Conservation (phyloP, 805 yeast species). For the Nakazawaea populi region DNA sequence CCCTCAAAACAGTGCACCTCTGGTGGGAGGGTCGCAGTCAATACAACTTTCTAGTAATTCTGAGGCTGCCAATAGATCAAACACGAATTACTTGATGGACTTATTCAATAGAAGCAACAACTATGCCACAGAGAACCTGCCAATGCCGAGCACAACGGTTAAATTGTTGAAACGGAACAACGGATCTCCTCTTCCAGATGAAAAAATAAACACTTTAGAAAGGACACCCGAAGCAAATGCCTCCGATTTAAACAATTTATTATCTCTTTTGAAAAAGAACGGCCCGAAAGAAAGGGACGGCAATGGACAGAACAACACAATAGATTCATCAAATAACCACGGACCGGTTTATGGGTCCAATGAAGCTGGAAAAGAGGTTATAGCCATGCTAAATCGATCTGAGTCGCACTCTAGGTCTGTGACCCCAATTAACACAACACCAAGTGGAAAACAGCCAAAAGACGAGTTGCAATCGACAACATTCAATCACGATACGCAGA, state of each 20-base stretch:
- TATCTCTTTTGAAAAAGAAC: neutral
- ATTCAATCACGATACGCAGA: no score
- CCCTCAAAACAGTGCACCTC: neutral
- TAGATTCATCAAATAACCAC: neutral
- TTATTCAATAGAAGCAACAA: conserved; percentile 11
- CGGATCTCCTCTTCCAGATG: neutral
- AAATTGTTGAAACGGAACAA: neutral
- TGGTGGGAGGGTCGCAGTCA: no score
- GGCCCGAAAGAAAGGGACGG: neutral
- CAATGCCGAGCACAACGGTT: neutral
- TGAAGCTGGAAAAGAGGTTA: neutral
- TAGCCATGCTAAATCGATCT: neutral
- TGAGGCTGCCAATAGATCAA: conserved; percentile 7
- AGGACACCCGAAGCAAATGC: neutral
- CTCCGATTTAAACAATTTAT: neutral
- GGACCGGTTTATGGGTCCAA: neutral
- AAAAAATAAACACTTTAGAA: neutral
- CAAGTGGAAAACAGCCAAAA: neutral
- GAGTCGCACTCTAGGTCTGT: neutral
- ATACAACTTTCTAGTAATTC: neutral
- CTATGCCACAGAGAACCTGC: neutral
- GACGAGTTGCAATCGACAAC: neutral
- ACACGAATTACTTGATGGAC: conserved; percentile 14
- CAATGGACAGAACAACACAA: neutral
- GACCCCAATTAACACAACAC: neutral